Conservation (phyloP, 2,329 filamentous ascomycete species). For the Chaetomium olivaceum region DNA sequence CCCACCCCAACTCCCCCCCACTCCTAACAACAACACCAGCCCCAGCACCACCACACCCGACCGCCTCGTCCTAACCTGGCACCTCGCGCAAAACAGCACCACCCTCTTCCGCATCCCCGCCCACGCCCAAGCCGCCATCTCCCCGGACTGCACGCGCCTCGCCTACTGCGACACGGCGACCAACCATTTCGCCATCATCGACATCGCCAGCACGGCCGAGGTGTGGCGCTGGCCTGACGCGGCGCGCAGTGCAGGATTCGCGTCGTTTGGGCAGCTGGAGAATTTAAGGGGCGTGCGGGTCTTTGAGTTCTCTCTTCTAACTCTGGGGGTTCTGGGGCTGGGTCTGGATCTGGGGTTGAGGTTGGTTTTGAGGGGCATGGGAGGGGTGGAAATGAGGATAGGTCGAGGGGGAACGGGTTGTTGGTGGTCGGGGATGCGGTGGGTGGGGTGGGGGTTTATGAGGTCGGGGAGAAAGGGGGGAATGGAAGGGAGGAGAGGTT, state of each 20-base stretch:
- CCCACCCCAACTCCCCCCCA: background rate
- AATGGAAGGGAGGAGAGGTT: constrained; percentile 16
- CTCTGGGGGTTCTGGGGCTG: no score
- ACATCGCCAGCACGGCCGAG: constrained; percentile 26
- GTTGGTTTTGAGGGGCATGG: no score
- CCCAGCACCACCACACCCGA: constrained; percentile 6
- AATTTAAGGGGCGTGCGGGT: constrained; percentile 27
- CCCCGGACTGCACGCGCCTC: constrained; percentile 32
- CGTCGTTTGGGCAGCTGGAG: constrained; percentile 29
- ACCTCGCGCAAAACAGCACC: constrained; percentile 30
- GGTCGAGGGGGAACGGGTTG: constrained; percentile 15
- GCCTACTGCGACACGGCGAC: constrained; percentile 30
- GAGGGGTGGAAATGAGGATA: no score
- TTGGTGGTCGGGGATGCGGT: constrained; percentile 29
- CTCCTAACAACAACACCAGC: no score
- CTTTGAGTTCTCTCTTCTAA: constrained; percentile 29
- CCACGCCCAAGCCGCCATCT: constrained; percentile 31
- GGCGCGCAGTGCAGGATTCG: constrained; percentile 13
- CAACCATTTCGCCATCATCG: constrained; percentile 28
- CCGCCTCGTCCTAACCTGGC: constrained; percentile 31
- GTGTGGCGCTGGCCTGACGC: constrained; percentile 32
- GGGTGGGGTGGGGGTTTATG: constrained; percentile 29
- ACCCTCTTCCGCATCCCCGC: constrained; percentile 31
- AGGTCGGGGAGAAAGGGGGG: constrained; percentile 18
- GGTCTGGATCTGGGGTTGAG: no score